Evolutionary conservation across 2,329 filamentous ascomycete species (phyloP), one percentile per base, ranked within the genome.

Genomic region (Verticillium tricorpus): DNA sequence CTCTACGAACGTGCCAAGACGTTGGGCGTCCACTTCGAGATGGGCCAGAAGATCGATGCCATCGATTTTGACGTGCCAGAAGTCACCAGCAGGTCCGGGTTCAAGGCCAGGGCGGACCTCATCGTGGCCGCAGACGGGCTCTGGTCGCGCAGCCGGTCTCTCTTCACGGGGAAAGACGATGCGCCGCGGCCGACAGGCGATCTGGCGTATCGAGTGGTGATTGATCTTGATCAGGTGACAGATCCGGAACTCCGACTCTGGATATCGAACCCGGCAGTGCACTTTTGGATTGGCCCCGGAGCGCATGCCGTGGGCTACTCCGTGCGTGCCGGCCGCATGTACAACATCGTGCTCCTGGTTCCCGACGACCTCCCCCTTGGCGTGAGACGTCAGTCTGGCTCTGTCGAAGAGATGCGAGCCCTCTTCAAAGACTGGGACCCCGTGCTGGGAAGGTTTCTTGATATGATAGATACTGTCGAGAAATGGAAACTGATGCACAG

Each of bases 401-500:
- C 81, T 7, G 67, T 86, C 0, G 81, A 85, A 14, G 86, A 90
- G 72, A 87, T 90, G 85, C 78, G 76, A 58, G 74, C 74, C 4
- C 69, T 87, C 2, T 90, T 91, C 68, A 72, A 76, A 6, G 79
- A 77, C 0, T 91, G 89, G 89, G 88, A 91, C 73, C 87, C 87
- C 1, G 78, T 87, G 56, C 60, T 83, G 31, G 69, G 64, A 1
- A 70, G 72, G 59, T 77, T 81, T 56, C 64, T 80, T 14, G 72
- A 74, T 3, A 78, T 80, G 54, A 86, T 89, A 0, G 79, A 83
- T 40, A 78, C 73, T 1, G 85, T 90, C 0, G 82, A 86, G 45
- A 91, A 90, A 71, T 91, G 89, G 89, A 88, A 86, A 69, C 71
- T 91, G 37, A 87, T 90, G 84, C 75, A 79, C 61, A 67, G 77